Evolutionary conservation across 805 yeast species (phyloP).

Genomic region (Yarrowia bubula): DNA sequence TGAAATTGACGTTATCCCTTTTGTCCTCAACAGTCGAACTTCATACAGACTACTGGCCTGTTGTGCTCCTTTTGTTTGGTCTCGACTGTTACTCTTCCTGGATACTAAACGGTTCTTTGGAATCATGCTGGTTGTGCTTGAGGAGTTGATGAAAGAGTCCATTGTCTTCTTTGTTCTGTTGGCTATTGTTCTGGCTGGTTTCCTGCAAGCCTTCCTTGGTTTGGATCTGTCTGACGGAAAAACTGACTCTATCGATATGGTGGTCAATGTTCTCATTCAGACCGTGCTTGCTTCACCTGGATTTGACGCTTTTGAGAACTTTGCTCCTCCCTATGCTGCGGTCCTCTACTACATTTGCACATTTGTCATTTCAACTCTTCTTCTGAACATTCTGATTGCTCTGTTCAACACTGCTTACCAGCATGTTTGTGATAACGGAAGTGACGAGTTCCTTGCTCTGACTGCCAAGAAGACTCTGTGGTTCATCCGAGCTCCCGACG

Average conservation of each 20-base stretch:
- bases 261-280: conserved; percentile 62
- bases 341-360: conserved; percentile 73
- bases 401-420: conserved; percentile 82
- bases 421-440: conserved; percentile 75
- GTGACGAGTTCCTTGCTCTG: conserved; percentile 79
- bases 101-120: conserved; percentile 84
- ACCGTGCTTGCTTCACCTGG: conserved; percentile 75
- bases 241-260: conserved; percentile 65
- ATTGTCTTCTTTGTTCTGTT: conserved; percentile 76
- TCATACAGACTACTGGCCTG: conserved; percentile 70
- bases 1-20: not conserved
- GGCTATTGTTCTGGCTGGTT: conserved; percentile 69
- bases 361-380: conserved; percentile 68
- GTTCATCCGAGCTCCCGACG: conserved; percentile 86
- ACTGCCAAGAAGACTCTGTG: conserved; percentile 81
- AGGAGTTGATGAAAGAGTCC: conserved; percentile 84
- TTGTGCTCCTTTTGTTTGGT: conserved; percentile 87
- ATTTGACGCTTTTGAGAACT: conserved; percentile 63
- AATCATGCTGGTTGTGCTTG: conserved; percentile 80
- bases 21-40: conserved; percentile 46
- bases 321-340: conserved; percentile 86
- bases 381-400: conserved; percentile 82
- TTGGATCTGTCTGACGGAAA: conserved; percentile 85
- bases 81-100: conserved; percentile 67
- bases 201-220: conserved; percentile 83